Conservation (phyloP, 2,329 filamentous ascomycete species). For the Talaromyces amestolkiae region DNA sequence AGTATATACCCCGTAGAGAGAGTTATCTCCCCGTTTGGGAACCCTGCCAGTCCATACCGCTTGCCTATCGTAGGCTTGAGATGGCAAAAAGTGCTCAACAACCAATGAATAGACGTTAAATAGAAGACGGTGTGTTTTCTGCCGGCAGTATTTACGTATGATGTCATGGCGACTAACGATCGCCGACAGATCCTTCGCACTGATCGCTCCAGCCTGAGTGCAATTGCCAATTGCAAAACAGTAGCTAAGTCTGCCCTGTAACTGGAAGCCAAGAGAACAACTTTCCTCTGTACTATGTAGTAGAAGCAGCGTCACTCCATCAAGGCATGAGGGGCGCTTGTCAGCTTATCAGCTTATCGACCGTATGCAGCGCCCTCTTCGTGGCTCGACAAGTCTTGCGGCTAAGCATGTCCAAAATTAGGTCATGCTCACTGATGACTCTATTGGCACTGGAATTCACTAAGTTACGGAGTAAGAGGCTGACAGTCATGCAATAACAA, state of each 20-base stretch:
- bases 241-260: not conserved
- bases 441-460: too few relatives aligned
- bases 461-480: not conserved
- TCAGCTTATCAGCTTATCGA: not conserved
- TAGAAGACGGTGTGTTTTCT: not conserved
- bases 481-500: not conserved
- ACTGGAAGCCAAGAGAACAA: not conserved
- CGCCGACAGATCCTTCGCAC: not conserved
- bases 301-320: not conserved
- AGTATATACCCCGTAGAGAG: too few relatives aligned
- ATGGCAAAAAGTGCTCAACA: not conserved
- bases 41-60: not conserved
- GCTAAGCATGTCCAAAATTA: not conserved
- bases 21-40: not conserved
- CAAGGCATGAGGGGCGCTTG: not conserved
- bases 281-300: too few relatives aligned
- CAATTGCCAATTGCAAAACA: not conserved
- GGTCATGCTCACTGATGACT: too few relatives aligned
- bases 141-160: not conserved
- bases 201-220: not conserved
- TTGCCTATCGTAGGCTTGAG: not conserved
- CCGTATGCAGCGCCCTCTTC: not conserved
- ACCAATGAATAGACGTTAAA: not conserved
- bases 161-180: not conserved
- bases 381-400: not conserved